Percentiles rank a stretch among this genome's conserved stretches.
Evolutionary conservation across 2,329 filamentous ascomycete species (phyloP).

Genomic region (Exophiala mesophila): DNA sequence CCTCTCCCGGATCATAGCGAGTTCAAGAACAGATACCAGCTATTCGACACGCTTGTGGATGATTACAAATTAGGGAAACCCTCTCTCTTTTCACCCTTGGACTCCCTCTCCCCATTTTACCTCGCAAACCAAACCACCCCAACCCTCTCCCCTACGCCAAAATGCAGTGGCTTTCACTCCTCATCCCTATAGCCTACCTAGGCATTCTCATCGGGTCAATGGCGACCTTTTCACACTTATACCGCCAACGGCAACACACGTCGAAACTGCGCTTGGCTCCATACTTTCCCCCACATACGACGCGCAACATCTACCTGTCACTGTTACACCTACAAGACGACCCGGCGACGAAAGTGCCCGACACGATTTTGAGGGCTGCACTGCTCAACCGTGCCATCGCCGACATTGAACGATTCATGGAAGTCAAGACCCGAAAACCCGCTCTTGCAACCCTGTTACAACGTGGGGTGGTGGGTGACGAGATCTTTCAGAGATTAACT

Average conservation of each 20-base stretch:
- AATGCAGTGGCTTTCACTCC: constrained; percentile 55
- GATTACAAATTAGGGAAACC: too few species aligned
- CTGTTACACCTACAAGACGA: constrained; percentile 70
- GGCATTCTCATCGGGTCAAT: constrained; percentile 81
- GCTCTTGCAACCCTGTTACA: constrained; percentile 78
- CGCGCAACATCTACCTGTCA: constrained; percentile 91
- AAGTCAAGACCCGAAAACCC: constrained; percentile 82
- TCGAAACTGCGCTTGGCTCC: constrained; percentile 77
- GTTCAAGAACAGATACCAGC: too few species aligned
- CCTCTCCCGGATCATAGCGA: too few species aligned
- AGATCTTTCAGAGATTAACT: constrained; percentile 87
- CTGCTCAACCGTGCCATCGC: constrained; percentile 84
- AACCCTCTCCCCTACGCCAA: constrained; percentile 1
- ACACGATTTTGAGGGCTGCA: constrained; percentile 80
- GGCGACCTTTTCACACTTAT: constrained; percentile 85
- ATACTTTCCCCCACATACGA: constrained; percentile 88
- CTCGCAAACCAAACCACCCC: background rate
- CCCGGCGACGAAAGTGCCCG: constrained; percentile 60
- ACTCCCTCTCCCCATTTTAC: too few species aligned
- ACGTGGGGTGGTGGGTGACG: constrained; percentile 88
- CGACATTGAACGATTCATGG: constrained; percentile 86
- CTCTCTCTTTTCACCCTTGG: too few species aligned
- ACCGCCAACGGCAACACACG: constrained; percentile 87
- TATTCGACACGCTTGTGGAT: too few species aligned
- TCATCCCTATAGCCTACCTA: constrained; percentile 84